phyloP scores from a whole-genome alignment of 495 filamentous ascomycete species.

The Podospora pseudoanserina region DNA sequence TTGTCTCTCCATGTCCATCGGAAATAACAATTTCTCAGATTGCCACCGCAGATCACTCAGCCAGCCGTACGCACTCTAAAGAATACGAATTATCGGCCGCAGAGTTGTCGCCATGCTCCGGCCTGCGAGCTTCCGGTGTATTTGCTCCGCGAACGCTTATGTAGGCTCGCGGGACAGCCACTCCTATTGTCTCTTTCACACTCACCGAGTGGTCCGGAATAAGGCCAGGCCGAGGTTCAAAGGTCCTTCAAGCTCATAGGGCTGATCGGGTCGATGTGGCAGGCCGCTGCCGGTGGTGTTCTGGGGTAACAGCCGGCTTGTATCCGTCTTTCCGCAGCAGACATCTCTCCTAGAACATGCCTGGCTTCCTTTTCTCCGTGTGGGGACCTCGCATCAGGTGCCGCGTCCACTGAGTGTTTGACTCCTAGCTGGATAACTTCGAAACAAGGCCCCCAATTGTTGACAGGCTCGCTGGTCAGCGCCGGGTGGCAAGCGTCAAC shows the following conservation, averaged over 20 bases:
- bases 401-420: background rate
- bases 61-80: background rate
- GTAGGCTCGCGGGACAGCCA: background rate
- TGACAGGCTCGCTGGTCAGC: background rate
- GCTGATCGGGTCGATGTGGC: background rate
- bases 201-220: background rate
- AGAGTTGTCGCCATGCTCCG: background rate
- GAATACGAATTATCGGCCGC: background rate
- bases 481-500: background rate
- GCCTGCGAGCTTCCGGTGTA: background rate
- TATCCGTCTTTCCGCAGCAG: background rate
- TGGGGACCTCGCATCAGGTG: background rate
- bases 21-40: background rate
- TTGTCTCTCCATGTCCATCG: background rate
- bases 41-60: background rate
- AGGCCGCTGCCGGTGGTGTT: background rate
- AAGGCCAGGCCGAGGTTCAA: background rate
- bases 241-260: background rate
- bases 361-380: background rate
- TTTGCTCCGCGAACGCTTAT: background rate
- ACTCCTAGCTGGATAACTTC: background rate
- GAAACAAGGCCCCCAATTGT: conserved; percentile 9
- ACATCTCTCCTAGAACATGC: background rate
- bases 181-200: background rate
- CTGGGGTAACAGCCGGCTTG: conserved; percentile 1